Base-by-base conservation (phyloP, 345 rosid species). In the Arabidopsis suecica region DNA sequence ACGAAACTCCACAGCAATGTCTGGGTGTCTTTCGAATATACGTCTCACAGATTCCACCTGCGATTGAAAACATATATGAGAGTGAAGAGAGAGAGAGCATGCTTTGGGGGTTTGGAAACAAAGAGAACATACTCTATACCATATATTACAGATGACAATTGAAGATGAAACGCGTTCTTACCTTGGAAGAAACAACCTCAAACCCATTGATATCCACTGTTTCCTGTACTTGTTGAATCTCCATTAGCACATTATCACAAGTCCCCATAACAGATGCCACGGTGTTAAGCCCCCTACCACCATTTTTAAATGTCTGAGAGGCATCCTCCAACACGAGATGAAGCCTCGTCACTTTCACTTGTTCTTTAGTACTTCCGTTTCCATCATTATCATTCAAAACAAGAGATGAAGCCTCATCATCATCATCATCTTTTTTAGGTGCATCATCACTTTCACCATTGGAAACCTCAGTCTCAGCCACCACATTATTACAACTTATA, bases 191-290 rank as follows among this genome's bases (percentile, higher is more conserved):
- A 3, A 47, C 18, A 16, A 75, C 74, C 9, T 33, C 33, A 69
- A 77, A 69, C 2, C 75, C 80, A 41, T 76, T 62, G 13, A 76
- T 22, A 45, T 69, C 2, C 1, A 44, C 1, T 16, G 65, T 53
- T 44, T 76, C 58, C 5, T 47, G 12, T 0, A 6, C 48, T 16
- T 14, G 28, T 40, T 68, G 63, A 54, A 33, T 44, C 57, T 64
- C 45, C 37, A 0, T 14, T 0, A 13, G 2, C 5, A 55, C 11
- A 54, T 6, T 0, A 6, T 13, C 6, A 13, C 5, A 28, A 54
- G 36, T 54, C 36, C 6, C 59, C 1, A 14, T 23, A 11, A 25
- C 32, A 55, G 37, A 3, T 55, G 20, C 9, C 5, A 6, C 36
- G 3, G 22, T 23, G 1, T 25, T 12, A 36, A 3, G 2, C n/a